Percentiles rank a stretch among this genome's conserved stretches.
Evolutionary conservation across 768 basidiomycete species (phyloP).

Genomic region (Phaeotremella fagi): DNA sequence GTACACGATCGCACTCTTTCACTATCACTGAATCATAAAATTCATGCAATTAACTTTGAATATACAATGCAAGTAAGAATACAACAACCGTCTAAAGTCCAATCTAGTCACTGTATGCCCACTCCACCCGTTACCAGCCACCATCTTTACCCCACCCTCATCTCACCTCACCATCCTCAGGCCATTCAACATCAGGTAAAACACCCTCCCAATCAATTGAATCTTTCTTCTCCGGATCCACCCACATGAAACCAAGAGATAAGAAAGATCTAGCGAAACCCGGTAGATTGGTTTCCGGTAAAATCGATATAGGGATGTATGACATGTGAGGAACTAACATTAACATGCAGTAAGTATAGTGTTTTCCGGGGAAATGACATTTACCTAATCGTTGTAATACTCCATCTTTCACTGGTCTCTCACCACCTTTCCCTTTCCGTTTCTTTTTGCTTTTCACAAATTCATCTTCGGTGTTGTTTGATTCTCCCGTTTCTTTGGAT

Average conservation of each 20-base stretch:
- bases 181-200: constrained; percentile 30
- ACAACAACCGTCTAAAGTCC: too few species aligned
- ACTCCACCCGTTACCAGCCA: too few species aligned
- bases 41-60: too few species aligned
- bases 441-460: constrained; percentile 40
- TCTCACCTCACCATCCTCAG: constrained; percentile 26
- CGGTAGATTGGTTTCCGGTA: constrained; percentile 36
- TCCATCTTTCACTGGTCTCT: constrained; percentile 14
- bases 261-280: constrained; percentile 41
- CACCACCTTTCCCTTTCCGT: constrained; percentile 18
- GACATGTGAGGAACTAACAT: constrained; percentile 35
- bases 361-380: too few species aligned
- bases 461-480: constrained; percentile 5
- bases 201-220: constrained; percentile 29
- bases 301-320: constrained; percentile 3
- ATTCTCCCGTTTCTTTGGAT: not conserved
- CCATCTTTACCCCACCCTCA: too few species aligned
- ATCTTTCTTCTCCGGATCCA: constrained; percentile 5
- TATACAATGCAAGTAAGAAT: too few species aligned
- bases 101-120: too few species aligned
- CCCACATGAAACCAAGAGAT: constrained; percentile 28
- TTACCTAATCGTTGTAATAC: constrained; percentile 32
- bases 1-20: too few species aligned
- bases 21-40: too few species aligned
- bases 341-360: too few species aligned